A percentile compares a stretch with the other conserved stretches of the same genome.
phyloP scores from a whole-genome alignment of 768 basidiomycete species.

The Hortiboletus flavorubellus region DNA sequence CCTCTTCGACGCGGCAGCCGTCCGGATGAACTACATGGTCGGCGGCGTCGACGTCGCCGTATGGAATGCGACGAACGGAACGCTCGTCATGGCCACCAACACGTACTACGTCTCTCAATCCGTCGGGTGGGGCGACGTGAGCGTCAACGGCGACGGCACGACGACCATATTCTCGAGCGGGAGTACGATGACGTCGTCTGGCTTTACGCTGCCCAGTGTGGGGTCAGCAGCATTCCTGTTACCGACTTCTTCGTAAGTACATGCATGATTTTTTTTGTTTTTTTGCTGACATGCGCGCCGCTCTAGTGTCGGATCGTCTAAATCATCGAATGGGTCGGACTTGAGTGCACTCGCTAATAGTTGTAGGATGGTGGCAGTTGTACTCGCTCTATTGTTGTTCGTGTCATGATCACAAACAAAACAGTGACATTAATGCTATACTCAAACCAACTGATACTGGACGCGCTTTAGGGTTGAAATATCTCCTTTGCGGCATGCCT shows the following conservation, averaged over 20 bases:
- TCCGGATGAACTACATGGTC: conserved; percentile 39
- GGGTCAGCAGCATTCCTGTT: conserved; percentile 23
- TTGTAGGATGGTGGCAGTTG: not conserved
- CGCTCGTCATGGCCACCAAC: conserved; percentile 51
- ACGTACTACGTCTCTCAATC: conserved; percentile 39
- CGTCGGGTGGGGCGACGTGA: conserved; percentile 33
- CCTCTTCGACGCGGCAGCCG: conserved; percentile 41
- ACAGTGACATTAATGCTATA: not conserved
- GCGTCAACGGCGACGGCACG: conserved; percentile 5
- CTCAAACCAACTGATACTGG: not conserved
- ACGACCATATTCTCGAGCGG: conserved; percentile 15
- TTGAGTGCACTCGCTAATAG: not conserved
- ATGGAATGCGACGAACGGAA: conserved; percentile 44
- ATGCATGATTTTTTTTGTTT: not conserved
- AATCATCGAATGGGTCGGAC: not conserved
- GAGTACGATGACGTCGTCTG: conserved; percentile 8
- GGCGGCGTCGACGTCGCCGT: conserved; percentile 47
- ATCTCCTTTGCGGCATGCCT: too few species aligned
- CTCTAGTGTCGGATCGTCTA: not conserved
- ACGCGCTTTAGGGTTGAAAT: too few species aligned
- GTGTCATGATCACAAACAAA: not conserved
- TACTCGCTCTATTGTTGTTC: not conserved
- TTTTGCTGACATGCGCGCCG: not conserved
- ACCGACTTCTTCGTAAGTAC: conserved; percentile 13
- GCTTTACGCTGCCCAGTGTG: conserved; percentile 13